Evolutionary conservation across 2,329 filamentous ascomycete species (phyloP).

Genomic region (Metarhizium anisopliae): DNA sequence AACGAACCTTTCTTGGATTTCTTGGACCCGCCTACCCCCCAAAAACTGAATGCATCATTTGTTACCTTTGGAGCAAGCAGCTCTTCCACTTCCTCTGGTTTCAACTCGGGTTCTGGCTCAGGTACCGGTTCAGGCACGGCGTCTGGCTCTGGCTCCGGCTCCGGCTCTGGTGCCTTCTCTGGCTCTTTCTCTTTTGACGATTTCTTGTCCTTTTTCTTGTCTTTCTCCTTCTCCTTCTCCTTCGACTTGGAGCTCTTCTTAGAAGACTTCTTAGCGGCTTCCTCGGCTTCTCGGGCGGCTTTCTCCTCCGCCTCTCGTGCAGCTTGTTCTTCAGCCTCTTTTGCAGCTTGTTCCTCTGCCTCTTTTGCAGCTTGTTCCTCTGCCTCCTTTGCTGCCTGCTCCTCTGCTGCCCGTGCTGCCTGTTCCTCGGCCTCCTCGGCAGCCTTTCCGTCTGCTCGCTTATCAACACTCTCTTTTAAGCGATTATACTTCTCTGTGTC

Average conservation of each 20-base stretch:
- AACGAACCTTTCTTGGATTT: constrained; percentile 32
- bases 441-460: constrained; percentile 32
- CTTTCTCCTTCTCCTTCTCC: constrained; percentile 12
- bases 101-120: constrained; percentile 22
- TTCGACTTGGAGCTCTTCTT: constrained; percentile 29
- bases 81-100: constrained; percentile 34
- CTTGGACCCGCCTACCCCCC: constrained; percentile 38
- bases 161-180: constrained; percentile 1
- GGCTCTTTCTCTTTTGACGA: constrained; percentile 10
- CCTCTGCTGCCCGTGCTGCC: constrained; percentile 28
- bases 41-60: constrained; percentile 45
- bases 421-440: constrained; percentile 26
- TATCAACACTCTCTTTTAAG: constrained; percentile 24
- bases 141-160: constrained; percentile 9
- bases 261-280: constrained; percentile 27
- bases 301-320: constrained; percentile 14
- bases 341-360: constrained; percentile 9
- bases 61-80: constrained; percentile 26
- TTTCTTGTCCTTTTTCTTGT: constrained; percentile 16
- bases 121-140: constrained; percentile 7
- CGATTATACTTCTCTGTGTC: constrained; percentile 35
- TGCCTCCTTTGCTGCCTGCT: constrained; percentile 25
- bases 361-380: constrained; percentile 10
- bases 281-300: constrained; percentile 25
- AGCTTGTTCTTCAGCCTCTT: constrained; percentile 13